Conservation (phyloP, 495 filamentous ascomycete species). For the Trichoderma reesei region DNA sequence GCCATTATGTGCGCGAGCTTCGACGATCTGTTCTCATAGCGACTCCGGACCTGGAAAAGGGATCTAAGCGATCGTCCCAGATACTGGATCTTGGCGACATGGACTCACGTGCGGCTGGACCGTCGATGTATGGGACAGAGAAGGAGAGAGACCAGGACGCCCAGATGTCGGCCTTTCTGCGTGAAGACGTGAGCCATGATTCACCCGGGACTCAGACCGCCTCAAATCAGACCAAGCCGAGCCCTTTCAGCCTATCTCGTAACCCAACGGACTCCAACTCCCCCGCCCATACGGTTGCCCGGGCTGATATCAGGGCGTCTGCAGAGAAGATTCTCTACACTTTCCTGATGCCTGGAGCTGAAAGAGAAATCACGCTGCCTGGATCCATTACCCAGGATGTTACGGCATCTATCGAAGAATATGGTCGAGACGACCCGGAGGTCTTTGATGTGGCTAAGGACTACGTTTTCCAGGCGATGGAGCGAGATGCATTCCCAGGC, state of each 20-base stretch:
- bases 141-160: conserved; percentile 66
- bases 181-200: conserved; percentile 51
- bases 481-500: conserved; percentile 93
- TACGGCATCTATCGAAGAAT: conserved; percentile 73
- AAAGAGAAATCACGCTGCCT: conserved; percentile 89
- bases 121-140: conserved; percentile 39
- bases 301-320: conserved; percentile 80
- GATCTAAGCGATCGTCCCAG: conserved; percentile 74
- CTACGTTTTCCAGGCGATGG: conserved; percentile 99
- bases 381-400: conserved; percentile 75
- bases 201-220: conserved; percentile 58
- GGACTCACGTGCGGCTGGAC: conserved; percentile 45
- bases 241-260: conserved; percentile 47
- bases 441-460: conserved; percentile 96
- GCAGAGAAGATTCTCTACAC: conserved; percentile 98
- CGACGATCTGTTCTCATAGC: conserved; percentile 86
- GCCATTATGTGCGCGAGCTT: conserved; percentile 93
- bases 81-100: conserved; percentile 65
- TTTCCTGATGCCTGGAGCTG: conserved; percentile 81
- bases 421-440: conserved; percentile 87
- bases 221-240: conserved; percentile 55
- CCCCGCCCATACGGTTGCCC: conserved; percentile 70
- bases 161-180: conserved; percentile 78
- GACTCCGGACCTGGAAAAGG: conserved; percentile 81
- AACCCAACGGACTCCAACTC: conserved; percentile 60